Evolutionary conservation across 768 basidiomycete species (phyloP).

Genomic region (Crassisporium funariophilum): DNA sequence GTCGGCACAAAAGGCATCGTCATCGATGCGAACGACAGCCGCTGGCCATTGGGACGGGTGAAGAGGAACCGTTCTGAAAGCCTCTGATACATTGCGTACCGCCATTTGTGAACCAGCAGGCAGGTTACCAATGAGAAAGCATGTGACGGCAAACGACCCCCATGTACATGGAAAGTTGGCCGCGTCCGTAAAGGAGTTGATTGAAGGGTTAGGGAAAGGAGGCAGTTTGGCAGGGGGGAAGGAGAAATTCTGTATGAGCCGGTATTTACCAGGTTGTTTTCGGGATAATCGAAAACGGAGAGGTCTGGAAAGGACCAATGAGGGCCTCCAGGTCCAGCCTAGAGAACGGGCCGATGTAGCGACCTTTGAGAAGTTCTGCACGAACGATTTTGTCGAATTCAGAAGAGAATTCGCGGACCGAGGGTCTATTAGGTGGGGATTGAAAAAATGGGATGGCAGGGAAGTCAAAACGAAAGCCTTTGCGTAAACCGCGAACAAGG

Average conservation of each 20-base stretch:
- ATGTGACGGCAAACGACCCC: slow-evolving; percentile 39
- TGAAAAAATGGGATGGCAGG: slow-evolving; percentile 23
- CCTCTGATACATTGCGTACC: slow-evolving; percentile 39
- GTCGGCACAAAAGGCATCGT: slow-evolving; percentile 26
- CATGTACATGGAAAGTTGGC: slow-evolving; percentile 41
- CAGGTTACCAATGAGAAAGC: slow-evolving; percentile 27
- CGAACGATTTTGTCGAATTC: slow-evolving; percentile 19
- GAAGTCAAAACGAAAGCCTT: slow-evolving; percentile 33
- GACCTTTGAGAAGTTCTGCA: slow-evolving; percentile 14
- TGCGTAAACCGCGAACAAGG: slow-evolving; percentile 20
- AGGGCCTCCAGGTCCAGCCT: slow-evolving; percentile 18
- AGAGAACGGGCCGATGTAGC: slow-evolving; percentile 34
- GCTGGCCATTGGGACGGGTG: slow-evolving; percentile 40
- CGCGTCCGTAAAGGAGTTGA: slow-evolving; percentile 32
- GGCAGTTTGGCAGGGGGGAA: slow-evolving; percentile 18
- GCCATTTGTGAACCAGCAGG: slow-evolving; percentile 39
- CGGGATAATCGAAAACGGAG: slow-evolving; percentile 34
- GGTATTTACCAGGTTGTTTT: slow-evolving; percentile 32
- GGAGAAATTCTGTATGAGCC: slow-evolving; percentile 37
- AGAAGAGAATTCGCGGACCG: slow-evolving; percentile 3
- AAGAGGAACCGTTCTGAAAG: slow-evolving; percentile 35
- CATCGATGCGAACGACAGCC: slow-evolving; percentile 21
- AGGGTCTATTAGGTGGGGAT: slow-evolving; percentile 30
- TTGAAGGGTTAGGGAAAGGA: slow-evolving; percentile 13
- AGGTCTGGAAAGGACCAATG: slow-evolving; percentile 39